Evolutionary conservation across 2,329 filamentous ascomycete species (phyloP), one percentile per base, ranked within the genome.

Genomic region (Trichoderma brevicompactum): DNA sequence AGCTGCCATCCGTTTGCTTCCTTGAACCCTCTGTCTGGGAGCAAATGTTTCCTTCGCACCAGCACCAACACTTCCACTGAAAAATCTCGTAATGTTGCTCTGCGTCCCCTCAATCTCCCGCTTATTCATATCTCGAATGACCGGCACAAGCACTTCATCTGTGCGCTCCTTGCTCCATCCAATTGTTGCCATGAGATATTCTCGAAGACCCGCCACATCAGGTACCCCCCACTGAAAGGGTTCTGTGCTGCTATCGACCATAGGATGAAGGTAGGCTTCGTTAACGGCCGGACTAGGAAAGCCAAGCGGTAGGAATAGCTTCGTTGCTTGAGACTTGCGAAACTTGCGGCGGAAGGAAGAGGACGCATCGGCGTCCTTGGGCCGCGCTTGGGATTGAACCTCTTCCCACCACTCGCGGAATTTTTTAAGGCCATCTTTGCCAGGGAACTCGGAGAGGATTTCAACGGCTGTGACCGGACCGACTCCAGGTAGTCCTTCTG

Each of bases 201-300:
- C 82, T 7, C 96, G 82, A 68, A 99, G 80, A 0, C 92, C 92
- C 67, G 95, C 92, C 0, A 99, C 83, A 74, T 99, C 94, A 0
- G 95, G 95, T 0, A 97, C 91, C 36, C 95, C 95, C 95, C 96
- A 99, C 75, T 95, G 91, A 74, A 99, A 99, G 0, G 83, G 79
- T 70, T 95, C 89, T 0, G 90, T 83, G 69, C 88, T 89, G 60
- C 79, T 81, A 75, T 99, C 95, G 10, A 98, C 94, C 69, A 96
- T 92, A 0, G 95, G 95, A 4, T 91, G 78, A 0, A 94, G 79
- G 74, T 99, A 99, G 1, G 96, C 95, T 9, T 91, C 85, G 65
- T 88, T 88, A 12, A 99, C 94, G 1, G 89, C 87, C 0, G 85
- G 76, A 70, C 89, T 91, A 0, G 96, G 95, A 71, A 98, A 99